Evolutionary conservation across 805 yeast species (phyloP).

Genomic region (Komagataella kurtzmanii): DNA sequence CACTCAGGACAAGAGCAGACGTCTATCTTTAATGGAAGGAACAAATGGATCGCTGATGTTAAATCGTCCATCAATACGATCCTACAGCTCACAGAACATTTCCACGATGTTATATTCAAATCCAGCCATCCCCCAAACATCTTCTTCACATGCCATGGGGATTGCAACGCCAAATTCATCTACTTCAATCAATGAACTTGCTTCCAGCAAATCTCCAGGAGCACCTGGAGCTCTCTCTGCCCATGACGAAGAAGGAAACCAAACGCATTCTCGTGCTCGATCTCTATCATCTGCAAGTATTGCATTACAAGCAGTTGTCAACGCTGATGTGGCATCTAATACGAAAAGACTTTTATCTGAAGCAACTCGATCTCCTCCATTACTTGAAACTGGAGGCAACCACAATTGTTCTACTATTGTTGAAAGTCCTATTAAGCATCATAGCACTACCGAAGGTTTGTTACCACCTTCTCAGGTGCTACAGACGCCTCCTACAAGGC

Average conservation of each 20-base stretch:
- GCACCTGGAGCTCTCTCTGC: neutral
- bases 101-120: slow-evolving; percentile 27
- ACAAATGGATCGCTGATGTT: slow-evolving; percentile 23
- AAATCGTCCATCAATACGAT: slow-evolving; percentile 19
- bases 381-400: neutral
- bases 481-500: neutral
- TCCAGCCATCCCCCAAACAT: slow-evolving; percentile 59
- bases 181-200: slow-evolving; percentile 10
- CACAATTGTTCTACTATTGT: slow-evolving; percentile 1
- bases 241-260: neutral
- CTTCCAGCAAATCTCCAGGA: slow-evolving; percentile 1
- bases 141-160: slow-evolving; percentile 46
- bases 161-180: slow-evolving; percentile 21
- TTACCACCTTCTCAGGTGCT: slow-evolving; percentile 7
- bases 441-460: slow-evolving; percentile 4
- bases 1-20: slow-evolving; percentile 10
- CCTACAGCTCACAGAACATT: slow-evolving; percentile 25
- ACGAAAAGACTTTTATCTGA: neutral
- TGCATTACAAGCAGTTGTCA: slow-evolving; percentile 64
- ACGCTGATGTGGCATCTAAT: slow-evolving; percentile 30
- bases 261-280: neutral
- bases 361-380: slow-evolving; percentile 2
- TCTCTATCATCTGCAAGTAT: slow-evolving; percentile 41
- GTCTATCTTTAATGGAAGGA: slow-evolving; percentile 30
- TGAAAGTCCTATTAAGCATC: neutral